Evolutionary conservation across 1,284 basidiomycete species (phyloP), one percentile per base, ranked within the genome.

Genomic region (Heterobasidion parviporum): DNA sequence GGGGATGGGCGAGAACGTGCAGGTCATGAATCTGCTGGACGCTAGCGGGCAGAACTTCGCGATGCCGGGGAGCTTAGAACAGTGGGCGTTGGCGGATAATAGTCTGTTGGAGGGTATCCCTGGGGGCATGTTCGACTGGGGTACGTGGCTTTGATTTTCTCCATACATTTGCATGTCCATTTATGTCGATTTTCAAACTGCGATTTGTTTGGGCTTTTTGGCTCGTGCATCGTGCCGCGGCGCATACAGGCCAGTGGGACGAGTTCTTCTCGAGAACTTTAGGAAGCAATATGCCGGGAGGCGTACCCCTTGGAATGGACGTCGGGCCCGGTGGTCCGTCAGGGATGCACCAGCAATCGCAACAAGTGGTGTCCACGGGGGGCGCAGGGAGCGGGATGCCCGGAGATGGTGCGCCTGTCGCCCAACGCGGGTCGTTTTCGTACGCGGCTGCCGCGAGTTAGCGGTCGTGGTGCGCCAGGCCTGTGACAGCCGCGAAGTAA

Each of bases 101-200:
- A 82, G 79, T 33, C 80, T 91, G 59, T 72, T 94, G 65, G 89
- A 92, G 62, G 86, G 87, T 1, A 80, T 94, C 50, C 92, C 92
- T 14, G 84, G 83, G n/a, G 80, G 81, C 26, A 91, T 91, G 80
- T 92, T 92, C 71, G 89, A 94, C 69, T 94, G 89, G 88, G 80
- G 87, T 89, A 61, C 65, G 83, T 77, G 18, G 8, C 51, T 57
- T 54, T 54, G 50, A 47, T 52, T 54, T 33, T 56, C 55, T 50
- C 57, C 58, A 36, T 53, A n/a, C 10, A 45, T 15, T 35, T 16
- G 12, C 41, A 14, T 16, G 41, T 44, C 16, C 41, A 3, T 14
- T 16, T 16, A 14, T 44, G 12, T 44, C 41, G 12, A 14, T 16
- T 14, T 44, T 44, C 14, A 44, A 14, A 14, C 41, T 44, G 3